phyloP scores from a whole-genome alignment of 2,329 filamentous ascomycete species.

The Calonectria pteridis region DNA sequence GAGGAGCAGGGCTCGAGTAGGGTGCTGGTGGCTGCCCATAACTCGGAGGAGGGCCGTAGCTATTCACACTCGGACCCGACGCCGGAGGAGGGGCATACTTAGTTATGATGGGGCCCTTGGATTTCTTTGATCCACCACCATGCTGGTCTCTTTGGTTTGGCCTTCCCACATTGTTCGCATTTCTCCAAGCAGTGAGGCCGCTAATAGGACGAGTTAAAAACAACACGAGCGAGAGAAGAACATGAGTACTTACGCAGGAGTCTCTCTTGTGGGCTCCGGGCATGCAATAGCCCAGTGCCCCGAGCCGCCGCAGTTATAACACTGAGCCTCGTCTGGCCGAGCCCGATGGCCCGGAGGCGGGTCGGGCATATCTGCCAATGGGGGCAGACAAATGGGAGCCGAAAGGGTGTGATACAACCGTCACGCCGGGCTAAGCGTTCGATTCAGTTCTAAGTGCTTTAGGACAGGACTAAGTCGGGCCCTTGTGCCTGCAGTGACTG shows the following conservation, averaged over 20 bases:
- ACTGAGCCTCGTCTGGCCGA: conserved; percentile 55
- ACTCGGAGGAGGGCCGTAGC: conserved; percentile 42
- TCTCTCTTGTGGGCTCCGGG: conserved; percentile 61
- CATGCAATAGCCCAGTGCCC: conserved; percentile 68
- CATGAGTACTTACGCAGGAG: conserved; percentile 61
- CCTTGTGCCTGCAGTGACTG: neutral
- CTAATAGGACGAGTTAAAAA: conserved; percentile 38
- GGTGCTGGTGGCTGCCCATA: conserved; percentile 41
- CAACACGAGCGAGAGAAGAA: conserved; percentile 4
- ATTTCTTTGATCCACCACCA: conserved; percentile 46
- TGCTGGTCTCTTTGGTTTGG: conserved; percentile 46
- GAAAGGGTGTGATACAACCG: conserved; percentile 1
- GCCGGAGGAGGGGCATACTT: conserved; percentile 49
- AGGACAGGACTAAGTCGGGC: neutral
- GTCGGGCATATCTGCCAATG: conserved; percentile 44
- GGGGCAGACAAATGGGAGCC: neutral
- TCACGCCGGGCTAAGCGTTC: conserved; percentile 18
- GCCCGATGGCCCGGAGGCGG: conserved; percentile 44
- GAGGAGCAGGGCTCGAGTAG: conserved; percentile 41
- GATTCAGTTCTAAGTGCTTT: neutral
- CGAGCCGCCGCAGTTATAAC: conserved; percentile 66
- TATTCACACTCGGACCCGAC: conserved; percentile 26
- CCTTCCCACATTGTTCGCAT: conserved; percentile 44
- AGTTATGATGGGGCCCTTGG: conserved; percentile 51
- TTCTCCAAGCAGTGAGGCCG: conserved; percentile 54